A percentile compares a stretch with the other conserved stretches of the same genome.
phyloP scores from a whole-genome alignment of 129 eudicot species.

The sunflower (Helianthus annuus) region HanXRQr2.0-SUNRISE NC_035438.2:141258237-141258736 shows the following conservation, averaged over 20 bases:
- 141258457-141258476: constrained; percentile 72
- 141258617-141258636: too few relatives aligned
- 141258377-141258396: constrained; percentile 82
- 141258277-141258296: constrained; percentile 88
- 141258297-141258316: constrained; percentile 90
- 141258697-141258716: too few relatives aligned
- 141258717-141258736: too few relatives aligned
- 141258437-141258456: constrained; percentile 92
- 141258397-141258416: constrained; percentile 43
- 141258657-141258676: too few relatives aligned
- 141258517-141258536: too few relatives aligned
- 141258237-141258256: constrained; percentile 90
- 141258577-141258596: too few relatives aligned
- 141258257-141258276: constrained; percentile 93
- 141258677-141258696: too few relatives aligned
- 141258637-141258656: too few relatives aligned
- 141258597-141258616: too few relatives aligned
- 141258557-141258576: too few relatives aligned
- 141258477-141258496: constrained; percentile 59
- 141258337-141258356: constrained; percentile 78
- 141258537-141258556: too few relatives aligned
- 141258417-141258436: constrained; percentile 60
- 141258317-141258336: constrained; percentile 79
- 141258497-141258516: too few relatives aligned
- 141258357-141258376: constrained; percentile 88